Conservation (phyloP, 345 rosid species). For the Melaleuca quinquenervia region DNA sequence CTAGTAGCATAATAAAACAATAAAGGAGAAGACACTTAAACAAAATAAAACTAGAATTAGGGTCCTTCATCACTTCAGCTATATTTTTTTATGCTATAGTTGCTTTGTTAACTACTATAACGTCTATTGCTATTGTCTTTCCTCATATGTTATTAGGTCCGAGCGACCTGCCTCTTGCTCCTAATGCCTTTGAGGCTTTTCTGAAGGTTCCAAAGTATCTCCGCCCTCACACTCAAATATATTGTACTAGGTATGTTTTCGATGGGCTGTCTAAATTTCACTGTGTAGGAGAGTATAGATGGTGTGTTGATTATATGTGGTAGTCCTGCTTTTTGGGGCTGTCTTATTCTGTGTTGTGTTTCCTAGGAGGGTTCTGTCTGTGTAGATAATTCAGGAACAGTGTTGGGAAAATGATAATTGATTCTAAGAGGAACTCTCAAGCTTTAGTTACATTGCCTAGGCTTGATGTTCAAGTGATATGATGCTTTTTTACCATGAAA, state of each 20-base stretch:
- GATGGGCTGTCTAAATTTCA: background rate
- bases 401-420: background rate
- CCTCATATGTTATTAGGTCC: slow-evolving; percentile 38
- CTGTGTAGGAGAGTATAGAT: background rate
- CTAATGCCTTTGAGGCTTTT: slow-evolving; percentile 84
- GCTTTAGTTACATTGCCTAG: background rate
- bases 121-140: background rate
- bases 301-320: background rate
- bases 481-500: background rate
- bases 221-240: slow-evolving; percentile 88
- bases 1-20: background rate
- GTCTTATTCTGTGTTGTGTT: background rate
- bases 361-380: background rate
- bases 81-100: background rate
- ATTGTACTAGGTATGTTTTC: slow-evolving; percentile 73
- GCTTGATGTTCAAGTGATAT: background rate
- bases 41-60: background rate
- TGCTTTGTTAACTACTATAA: background rate
- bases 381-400: background rate
- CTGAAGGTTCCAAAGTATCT: slow-evolving; percentile 90
- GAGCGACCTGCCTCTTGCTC: slow-evolving; percentile 84
- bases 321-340: background rate
- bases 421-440: background rate
- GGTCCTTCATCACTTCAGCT: background rate
- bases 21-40: background rate